Base-by-base conservation (phyloP, 129 eudicot genomes). In the Flaveria linearis region DNA sequence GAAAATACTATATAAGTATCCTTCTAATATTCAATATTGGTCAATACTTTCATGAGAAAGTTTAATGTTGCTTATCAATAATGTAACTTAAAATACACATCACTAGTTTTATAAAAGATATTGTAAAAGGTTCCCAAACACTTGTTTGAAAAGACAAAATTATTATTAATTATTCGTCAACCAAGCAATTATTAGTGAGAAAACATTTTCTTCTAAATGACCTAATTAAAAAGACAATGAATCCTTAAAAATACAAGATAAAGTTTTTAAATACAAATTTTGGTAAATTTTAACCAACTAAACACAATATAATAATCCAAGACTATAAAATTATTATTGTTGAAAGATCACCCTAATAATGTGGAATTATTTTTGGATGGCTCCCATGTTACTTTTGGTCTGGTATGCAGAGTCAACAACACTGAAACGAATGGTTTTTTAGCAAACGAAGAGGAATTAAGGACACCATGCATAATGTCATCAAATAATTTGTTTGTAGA, bases 401-500 rank as follows among this genome's bases (percentile, higher is more conserved):
- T 26, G 18, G 68, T 58, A 58, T 14, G 10, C 42, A 62, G 10
- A 13, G 30, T 62, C 68, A 25, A 25, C 68, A 14, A 14, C 17
- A 9, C 43, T 3, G 20, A 62, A 28, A 62, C 20, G 42, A 62
- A 30, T 25, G 68, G 28, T 62, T 62, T 61, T 58, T 22, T 2
- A 22, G 42, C 42, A 28, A 28, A 61, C 0, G 42, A 28, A 61
- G 42, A 14, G 36, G 20, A 55, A 61, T n/a, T n/a, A n/a, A n/a
- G 77, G 52, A 71, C 57, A 33, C 33, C 69, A 63, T 49, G 20
- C 64, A 49, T 18, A 49, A 70, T 36, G n/a, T 52, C 58, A 66
- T 66, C 70, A 73, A 73, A 73, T 80, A 43, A 73, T 73, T 73
- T 73, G 79, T 80, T 65, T 80, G 62, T 61, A 60, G 47, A 45